Percentiles rank a stretch among this genome's conserved stretches.
Evolutionary conservation across 148 eudicot species (phyloP).

Genomic region (Camellia sinensis): DNA sequence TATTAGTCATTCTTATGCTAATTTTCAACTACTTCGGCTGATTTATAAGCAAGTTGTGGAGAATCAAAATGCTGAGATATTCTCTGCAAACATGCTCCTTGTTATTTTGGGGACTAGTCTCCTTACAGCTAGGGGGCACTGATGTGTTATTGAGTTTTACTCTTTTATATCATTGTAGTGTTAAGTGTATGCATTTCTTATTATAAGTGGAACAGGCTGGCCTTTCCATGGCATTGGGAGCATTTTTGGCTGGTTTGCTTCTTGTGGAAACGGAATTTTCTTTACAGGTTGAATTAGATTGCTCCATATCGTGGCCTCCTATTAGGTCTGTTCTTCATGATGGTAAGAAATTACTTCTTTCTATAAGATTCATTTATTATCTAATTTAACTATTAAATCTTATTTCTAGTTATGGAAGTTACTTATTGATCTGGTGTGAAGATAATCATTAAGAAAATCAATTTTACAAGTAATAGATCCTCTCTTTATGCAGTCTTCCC

Average conservation of each 20-base stretch:
- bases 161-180: slow-evolving; percentile 2
- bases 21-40: slow-evolving; percentile 90
- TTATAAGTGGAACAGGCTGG: slow-evolving; percentile 71
- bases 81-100: slow-evolving; percentile 93
- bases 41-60: slow-evolving; percentile 96
- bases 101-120: slow-evolving; percentile 97
- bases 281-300: slow-evolving; percentile 96
- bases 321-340: slow-evolving; percentile 97
- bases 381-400: not conserved
- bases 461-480: not conserved
- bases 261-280: slow-evolving; percentile 99
- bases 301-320: slow-evolving; percentile 99
- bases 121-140: slow-evolving; percentile 88
- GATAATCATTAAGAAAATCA: not conserved
- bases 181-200: slow-evolving; percentile 11
- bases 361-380: not conserved
- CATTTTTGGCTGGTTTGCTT: slow-evolving; percentile 98
- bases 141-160: slow-evolving; percentile 3
- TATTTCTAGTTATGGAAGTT: slow-evolving; percentile 2
- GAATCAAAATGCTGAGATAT: slow-evolving; percentile 96
- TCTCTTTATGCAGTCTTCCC: not conserved
- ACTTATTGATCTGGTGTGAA: not conserved
- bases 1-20: slow-evolving; percentile 18
- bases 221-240: slow-evolving; percentile 98
- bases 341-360: slow-evolving; percentile 43